Conservation (phyloP, 1,284 basidiomycete genomes). For the Amylostereum chailletii region DNA sequence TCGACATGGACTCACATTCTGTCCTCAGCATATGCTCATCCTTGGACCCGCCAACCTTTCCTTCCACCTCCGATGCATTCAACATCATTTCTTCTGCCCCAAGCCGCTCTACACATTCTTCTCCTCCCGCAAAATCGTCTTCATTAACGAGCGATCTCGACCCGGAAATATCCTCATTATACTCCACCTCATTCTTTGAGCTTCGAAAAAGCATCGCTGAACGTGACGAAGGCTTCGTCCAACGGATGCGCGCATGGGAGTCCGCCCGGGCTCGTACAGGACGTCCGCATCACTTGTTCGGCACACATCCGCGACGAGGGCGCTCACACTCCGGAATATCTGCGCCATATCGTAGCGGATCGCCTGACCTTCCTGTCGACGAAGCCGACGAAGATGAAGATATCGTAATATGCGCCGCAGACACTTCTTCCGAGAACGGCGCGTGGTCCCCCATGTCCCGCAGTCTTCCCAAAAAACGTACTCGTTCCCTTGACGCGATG, state of each 20-base stretch:
- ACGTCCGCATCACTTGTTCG: too few species aligned
- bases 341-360: too few species aligned
- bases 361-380: slow-evolving; percentile 2
- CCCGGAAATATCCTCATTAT: slow-evolving; percentile 25
- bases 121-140: slow-evolving; percentile 7
- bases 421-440: slow-evolving; percentile 16
- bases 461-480: slow-evolving; percentile 27
- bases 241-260: slow-evolving; percentile 66
- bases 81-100: slow-evolving; percentile 31
- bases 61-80: slow-evolving; percentile 53
- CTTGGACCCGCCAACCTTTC: slow-evolving; percentile 26
- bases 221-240: slow-evolving; percentile 57
- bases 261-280: slow-evolving; percentile 30
- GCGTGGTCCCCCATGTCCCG: slow-evolving; percentile 12
- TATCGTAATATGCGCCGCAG: slow-evolving; percentile 42
- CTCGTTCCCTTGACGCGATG: slow-evolving; percentile 33
- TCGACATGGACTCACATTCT: slow-evolving; percentile 4
- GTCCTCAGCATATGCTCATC: slow-evolving; percentile 4
- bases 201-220: slow-evolving; percentile 51
- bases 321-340: too few species aligned
- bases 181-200: slow-evolving; percentile 56
- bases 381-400: slow-evolving; percentile 11
- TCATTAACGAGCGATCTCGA: slow-evolving; percentile 28
- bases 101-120: slow-evolving; percentile 15
- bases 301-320: too few species aligned